Evolutionary conservation across 352 stramenopile genomes (phyloP).

Genomic region (Globisporangium rhizosaccharum): DNA sequence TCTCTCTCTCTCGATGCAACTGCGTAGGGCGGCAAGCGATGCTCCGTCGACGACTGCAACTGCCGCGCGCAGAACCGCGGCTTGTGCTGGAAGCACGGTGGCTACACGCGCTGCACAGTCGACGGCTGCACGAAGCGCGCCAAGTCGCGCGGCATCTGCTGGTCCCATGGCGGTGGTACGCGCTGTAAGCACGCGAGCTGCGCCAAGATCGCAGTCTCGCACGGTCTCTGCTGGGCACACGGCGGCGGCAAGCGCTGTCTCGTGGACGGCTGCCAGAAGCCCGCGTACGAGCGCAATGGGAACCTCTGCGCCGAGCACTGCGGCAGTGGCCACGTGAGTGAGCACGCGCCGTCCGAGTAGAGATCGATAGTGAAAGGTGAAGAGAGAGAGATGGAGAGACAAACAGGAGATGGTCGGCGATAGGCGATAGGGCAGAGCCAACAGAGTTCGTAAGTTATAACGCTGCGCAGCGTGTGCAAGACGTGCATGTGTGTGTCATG

Average conservation of each 20-base stretch:
- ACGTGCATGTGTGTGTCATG: no score
- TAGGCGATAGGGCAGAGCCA: no score
- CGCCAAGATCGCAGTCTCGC: slow-evolving; percentile 51
- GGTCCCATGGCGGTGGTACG: slow-evolving; percentile 25
- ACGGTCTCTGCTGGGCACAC: slow-evolving; percentile 48
- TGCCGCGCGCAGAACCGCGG: slow-evolving; percentile 34
- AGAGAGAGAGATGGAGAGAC: background rate
- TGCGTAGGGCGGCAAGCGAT: slow-evolving; percentile 32
- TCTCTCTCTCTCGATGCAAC: background rate
- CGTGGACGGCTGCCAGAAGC: slow-evolving; percentile 28
- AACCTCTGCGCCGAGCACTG: slow-evolving; percentile 45
- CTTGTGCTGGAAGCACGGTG: slow-evolving; percentile 39
- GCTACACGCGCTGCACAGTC: slow-evolving; percentile 46
- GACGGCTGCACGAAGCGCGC: slow-evolving; percentile 42
- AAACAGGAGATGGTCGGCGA: background rate
- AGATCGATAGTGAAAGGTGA: background rate
- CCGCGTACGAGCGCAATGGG: slow-evolving; percentile 54
- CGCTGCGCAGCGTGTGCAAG: background rate
- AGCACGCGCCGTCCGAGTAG: background rate
- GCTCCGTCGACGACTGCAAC: slow-evolving; percentile 31
- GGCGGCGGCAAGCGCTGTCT: slow-evolving; percentile 40
- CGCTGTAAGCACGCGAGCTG: slow-evolving; percentile 47
- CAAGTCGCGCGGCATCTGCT: slow-evolving; percentile 27
- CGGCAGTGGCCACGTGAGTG: background rate
- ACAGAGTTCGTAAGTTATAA: background rate